These are phyloP conservation scores for Stagonosporopsis vannaccii DNA, from an alignment of 2,329 filamentous ascomycete genomes.

Conservation along the genomic window DNA sequence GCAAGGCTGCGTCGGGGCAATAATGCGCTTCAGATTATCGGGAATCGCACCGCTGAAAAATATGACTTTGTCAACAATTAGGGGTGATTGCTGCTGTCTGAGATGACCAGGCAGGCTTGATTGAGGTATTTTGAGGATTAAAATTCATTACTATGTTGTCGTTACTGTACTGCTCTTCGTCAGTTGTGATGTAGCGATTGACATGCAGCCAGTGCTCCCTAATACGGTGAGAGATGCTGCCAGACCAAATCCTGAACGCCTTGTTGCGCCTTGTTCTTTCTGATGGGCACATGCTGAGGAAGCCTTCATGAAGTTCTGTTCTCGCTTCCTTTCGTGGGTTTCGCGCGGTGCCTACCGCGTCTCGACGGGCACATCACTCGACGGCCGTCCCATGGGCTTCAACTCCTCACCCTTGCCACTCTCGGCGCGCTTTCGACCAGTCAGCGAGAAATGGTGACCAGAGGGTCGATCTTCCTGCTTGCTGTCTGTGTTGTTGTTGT, in stretches of 20 bases:
- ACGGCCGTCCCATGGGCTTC: constrained; percentile 63
- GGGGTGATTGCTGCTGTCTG: neutral
- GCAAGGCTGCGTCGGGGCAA: neutral
- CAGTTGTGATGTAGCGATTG: constrained; percentile 22
- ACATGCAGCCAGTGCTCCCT: constrained; percentile 23
- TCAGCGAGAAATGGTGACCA: constrained; percentile 68
- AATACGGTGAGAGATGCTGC: constrained; percentile 27
- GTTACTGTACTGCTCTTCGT: constrained; percentile 11
- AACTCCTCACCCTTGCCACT: constrained; percentile 74
- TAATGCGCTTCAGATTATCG: neutral
- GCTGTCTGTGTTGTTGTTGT: constrained; percentile 51
- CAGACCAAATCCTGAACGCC: constrained; percentile 22
- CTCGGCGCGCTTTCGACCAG: constrained; percentile 75
- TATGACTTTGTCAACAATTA: too few species aligned
- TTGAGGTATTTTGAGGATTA: constrained; percentile 1
- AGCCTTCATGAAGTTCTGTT: neutral
- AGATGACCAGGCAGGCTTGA: neutral
- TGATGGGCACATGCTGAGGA: neutral
- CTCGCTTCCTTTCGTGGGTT: neutral
- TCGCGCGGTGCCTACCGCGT: constrained; percentile 24
- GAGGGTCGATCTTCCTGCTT: constrained; percentile 52
- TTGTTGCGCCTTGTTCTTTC: constrained; percentile 8
- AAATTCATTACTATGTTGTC: constrained; percentile 15
- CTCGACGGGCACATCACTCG: constrained; percentile 35
- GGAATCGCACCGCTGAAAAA: too few species aligned